Conservation (phyloP, 805 yeast genomes). For the Candida coleopterorum region DNA sequence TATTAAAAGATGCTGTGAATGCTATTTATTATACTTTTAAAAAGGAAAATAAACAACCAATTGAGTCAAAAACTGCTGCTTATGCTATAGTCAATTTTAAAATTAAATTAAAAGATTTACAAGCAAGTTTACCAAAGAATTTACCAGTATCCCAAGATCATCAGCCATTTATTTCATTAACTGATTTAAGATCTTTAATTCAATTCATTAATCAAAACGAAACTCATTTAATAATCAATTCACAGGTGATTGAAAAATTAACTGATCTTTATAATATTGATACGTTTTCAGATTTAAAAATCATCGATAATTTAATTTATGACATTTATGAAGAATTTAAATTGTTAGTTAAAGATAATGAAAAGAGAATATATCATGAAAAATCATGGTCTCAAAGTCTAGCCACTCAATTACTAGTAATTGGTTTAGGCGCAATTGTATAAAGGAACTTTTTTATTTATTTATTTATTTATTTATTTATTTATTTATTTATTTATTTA, state of each 20-base stretch:
- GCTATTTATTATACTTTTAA: conserved; percentile 40
- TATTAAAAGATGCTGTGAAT: conserved; percentile 36
- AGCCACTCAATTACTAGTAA: conserved; percentile 52
- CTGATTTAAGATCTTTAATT: conserved; percentile 57
- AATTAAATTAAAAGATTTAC: conserved; percentile 58
- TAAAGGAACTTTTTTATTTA: conserved; percentile 16
- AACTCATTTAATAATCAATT: conserved; percentile 30
- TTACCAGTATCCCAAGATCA: conserved; percentile 48
- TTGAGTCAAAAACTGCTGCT: conserved; percentile 4
- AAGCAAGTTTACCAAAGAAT: conserved; percentile 47
- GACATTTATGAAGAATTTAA: conserved; percentile 55
- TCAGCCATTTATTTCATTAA: conserved; percentile 52
- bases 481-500: no score
- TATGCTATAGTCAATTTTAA: conserved; percentile 68
- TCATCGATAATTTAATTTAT: conserved; percentile 48
- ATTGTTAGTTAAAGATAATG: conserved; percentile 52
- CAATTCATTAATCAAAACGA: conserved; percentile 47
- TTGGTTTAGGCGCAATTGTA: conserved; percentile 57
- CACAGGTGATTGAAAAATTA: conserved; percentile 36
- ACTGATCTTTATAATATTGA: conserved; percentile 34
- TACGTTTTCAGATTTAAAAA: conserved; percentile 38
- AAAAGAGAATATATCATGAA: conserved; percentile 38
- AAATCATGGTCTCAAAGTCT: conserved; percentile 59
- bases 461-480: no score
- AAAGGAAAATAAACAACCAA: conserved; percentile 13